A percentile compares a stretch with the other conserved stretches of the same genome.
phyloP scores from a whole-genome alignment of 495 filamentous ascomycete genomes.

The Penicillium verhagenii region DNA sequence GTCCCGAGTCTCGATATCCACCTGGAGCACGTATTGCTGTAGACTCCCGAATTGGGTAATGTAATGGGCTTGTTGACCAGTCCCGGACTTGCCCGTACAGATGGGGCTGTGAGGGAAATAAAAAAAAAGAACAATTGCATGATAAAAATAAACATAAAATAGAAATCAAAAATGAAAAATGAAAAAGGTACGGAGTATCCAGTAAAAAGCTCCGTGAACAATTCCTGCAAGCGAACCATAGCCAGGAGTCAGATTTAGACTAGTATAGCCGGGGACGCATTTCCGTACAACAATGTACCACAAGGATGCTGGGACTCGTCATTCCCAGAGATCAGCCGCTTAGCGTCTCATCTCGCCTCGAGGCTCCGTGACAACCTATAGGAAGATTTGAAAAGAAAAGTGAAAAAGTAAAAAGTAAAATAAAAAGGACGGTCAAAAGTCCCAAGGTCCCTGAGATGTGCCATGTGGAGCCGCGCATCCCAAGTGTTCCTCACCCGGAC shows the following conservation, averaged over 20 bases:
- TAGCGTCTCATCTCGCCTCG: neutral
- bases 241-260: neutral
- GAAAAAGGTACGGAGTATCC: too few relatives aligned
- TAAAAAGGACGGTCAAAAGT: too few relatives aligned
- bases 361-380: neutral
- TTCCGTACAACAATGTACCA: too few relatives aligned
- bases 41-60: neutral
- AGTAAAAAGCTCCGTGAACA: too few relatives aligned
- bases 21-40: too few relatives aligned
- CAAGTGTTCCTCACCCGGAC: conserved; percentile 4
- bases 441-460: conserved; percentile 5
- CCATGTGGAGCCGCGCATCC: conserved; percentile 8
- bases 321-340: neutral
- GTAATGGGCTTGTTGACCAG: neutral
- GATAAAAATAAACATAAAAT: neutral
- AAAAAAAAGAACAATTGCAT: neutral
- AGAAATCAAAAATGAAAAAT: neutral
- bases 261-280: conserved; percentile 4
- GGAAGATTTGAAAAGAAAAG: neutral
- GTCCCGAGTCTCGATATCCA: too few relatives aligned
- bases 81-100: neutral
- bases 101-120: neutral
- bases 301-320: conserved; percentile 1
- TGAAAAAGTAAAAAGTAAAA: conserved; percentile 5
- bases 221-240: neutral